phyloP scores from a whole-genome alignment of 2,329 filamentous ascomycete species.

The Fusarium torreyae region DNA sequence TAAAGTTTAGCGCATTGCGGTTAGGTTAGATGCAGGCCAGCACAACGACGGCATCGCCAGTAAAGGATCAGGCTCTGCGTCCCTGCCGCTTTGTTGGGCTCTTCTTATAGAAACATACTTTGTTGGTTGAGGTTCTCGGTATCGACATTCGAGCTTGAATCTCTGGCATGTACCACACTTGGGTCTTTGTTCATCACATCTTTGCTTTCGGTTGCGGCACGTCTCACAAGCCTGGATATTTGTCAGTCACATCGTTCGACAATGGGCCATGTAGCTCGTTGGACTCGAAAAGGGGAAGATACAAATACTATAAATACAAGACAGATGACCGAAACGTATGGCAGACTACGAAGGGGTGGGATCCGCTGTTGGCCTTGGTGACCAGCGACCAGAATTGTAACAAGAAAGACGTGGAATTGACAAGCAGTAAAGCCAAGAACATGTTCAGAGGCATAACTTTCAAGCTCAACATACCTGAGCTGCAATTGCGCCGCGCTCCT shows the following conservation, averaged over 20 bases:
- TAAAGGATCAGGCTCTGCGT: slow-evolving; percentile 17
- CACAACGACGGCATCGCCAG: slow-evolving; percentile 17
- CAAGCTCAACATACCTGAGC: slow-evolving; percentile 53
- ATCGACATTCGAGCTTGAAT: slow-evolving; percentile 71
- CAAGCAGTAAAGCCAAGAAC: neutral
- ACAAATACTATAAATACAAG: neutral
- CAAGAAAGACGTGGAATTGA: neutral
- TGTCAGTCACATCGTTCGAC: slow-evolving; percentile 25
- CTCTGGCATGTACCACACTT: slow-evolving; percentile 73
- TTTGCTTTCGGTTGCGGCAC: slow-evolving; percentile 73
- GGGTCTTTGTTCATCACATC: slow-evolving; percentile 74
- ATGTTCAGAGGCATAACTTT: neutral
- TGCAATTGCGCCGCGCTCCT: slow-evolving; percentile 59
- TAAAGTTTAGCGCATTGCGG: slow-evolving; percentile 31
- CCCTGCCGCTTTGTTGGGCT: slow-evolving; percentile 21
- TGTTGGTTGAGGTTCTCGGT: slow-evolving; percentile 72
- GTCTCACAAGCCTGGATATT: slow-evolving; percentile 68
- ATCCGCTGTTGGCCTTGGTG: neutral
- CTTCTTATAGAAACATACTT: slow-evolving; percentile 64
- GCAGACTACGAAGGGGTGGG: neutral
- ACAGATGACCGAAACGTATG: neutral
- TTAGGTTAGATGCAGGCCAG: slow-evolving; percentile 11
- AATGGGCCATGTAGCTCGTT: neutral
- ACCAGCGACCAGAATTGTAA: slow-evolving; percentile 7
- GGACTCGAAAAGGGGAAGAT: neutral